Base-by-base conservation (phyloP, 192 early-diverging fungal species). In the Coemansia sp. region DNA sequence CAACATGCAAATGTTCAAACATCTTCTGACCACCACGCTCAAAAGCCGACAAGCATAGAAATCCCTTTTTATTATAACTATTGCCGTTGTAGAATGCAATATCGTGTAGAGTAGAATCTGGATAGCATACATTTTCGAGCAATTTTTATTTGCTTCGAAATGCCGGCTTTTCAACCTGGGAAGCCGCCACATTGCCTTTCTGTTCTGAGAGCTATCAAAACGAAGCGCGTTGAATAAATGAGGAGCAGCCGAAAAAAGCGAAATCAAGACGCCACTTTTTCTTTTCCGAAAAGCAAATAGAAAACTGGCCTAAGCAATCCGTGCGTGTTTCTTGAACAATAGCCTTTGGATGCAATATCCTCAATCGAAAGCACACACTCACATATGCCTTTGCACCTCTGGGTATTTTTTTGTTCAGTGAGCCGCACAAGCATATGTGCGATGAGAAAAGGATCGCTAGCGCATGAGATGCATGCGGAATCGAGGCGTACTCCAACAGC, bases 391-490 rank as follows among this genome's bases (percentile, higher is more conserved):
- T 28, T 28, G 22, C 22, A 28, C 22, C 22, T 28, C 22, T 28
- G 22, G 22, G 22, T 28, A 28, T 48, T 15, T 15, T 14, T 48
- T 12, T 48, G 45, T 5, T 12, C 17, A 15, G 12, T 5, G 17
- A 48, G 45, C 45, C 3, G 8, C 6, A 56, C 22, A 56, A 7
- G 12, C 4, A 56, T 22, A 56, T 56, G 8, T 48, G 45, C 14
- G 8, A 48, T 48, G 45, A 12, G 45, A 48, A 48, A 12, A 48
- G 45, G 45, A 48, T 48, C 45, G 45, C 45, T 48, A 48, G 45
- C 45, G 45, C 45, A 48, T 48, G 45, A 15, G 54, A 56, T 56
- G n/a, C 54, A 56, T 56, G 33, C 12, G 22, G 54, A 34, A 56
- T 56, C 22, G 20, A 56, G 22, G 20, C 22, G 52, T 65, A 54